Conservation (phyloP, 345 rosid species). For the Cochlearia excelsa region DNA sequence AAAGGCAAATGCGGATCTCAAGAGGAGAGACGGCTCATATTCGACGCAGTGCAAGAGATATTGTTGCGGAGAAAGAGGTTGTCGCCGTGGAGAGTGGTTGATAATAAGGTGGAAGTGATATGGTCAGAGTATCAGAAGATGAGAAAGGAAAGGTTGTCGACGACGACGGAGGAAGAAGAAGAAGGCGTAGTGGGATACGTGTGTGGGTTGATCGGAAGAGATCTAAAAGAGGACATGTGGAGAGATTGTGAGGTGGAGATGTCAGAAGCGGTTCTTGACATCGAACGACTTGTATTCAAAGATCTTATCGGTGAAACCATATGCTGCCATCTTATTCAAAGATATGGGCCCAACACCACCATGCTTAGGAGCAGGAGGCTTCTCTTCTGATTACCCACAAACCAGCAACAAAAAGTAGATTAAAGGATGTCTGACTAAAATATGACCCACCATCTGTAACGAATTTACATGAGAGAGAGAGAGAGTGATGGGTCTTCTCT, state of each 20-base stretch:
- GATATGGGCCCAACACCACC: neutral
- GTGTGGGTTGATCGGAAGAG: constrained; percentile 68
- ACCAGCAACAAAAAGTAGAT: too few relatives aligned
- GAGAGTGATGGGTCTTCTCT: constrained; percentile 11
- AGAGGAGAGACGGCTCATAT: constrained; percentile 60
- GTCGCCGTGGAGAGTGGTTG: constrained; percentile 55
- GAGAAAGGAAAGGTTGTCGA: constrained; percentile 43
- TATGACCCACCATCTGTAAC: neutral
- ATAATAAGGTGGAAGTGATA: constrained; percentile 43
- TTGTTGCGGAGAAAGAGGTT: constrained; percentile 45
- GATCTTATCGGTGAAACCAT: constrained; percentile 84
- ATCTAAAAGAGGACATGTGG: constrained; percentile 76
- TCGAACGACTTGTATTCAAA: constrained; percentile 78
- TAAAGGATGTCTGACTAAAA: too few relatives aligned
- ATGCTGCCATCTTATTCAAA: constrained; percentile 38
- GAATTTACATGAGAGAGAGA: neutral
- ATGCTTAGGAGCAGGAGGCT: constrained; percentile 54
- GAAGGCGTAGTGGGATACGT: constrained; percentile 57
- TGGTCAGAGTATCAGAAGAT: constrained; percentile 69
- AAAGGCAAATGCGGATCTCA: constrained; percentile 44
- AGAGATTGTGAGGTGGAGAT: constrained; percentile 56
- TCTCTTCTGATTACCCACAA: constrained; percentile 46
- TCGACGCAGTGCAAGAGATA: constrained; percentile 66
- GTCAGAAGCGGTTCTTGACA: constrained; percentile 70
- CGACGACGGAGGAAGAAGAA: neutral